Base-by-base conservation (phyloP, 2,329 filamentous ascomycete species). In the Cladosporium sp. region DNA sequence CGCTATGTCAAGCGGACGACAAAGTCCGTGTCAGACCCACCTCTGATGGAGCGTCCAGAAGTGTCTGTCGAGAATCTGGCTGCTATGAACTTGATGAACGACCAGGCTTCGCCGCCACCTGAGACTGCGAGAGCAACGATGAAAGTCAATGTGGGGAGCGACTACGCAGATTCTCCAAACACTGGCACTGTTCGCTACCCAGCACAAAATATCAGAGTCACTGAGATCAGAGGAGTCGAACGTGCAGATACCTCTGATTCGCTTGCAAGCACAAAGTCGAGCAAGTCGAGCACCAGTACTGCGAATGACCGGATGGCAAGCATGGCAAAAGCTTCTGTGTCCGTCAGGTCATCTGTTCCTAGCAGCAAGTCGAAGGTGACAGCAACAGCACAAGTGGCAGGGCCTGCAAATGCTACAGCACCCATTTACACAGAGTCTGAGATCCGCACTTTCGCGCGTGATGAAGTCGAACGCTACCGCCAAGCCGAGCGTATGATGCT, bases 391-490 rank as follows among this genome's bases (percentile, higher is more conserved):
- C 33, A 63, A 46, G 50, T 44, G 35, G 28, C 16, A 18, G 50
- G 18, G 7, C 61, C 61, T 8, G 14, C 16, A 6, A 11, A 16
- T 3, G 16, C 16, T 14, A 18, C 16, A 6, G 11, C 21, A 3
- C 21, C 31, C 21, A 23, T 26, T 1, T 60, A 50, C 50, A 61
- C 68, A 4, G 68, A 72, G 40, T 55, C 61, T 6, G 72, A 75
- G 33, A 72, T 77, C 33, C 70, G 75, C 2, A 69, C 65, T 50
- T 72, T 77, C 46, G 74, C 75, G 35, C 69, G 75, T 31, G 74
- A 78, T 35, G 76, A 78, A 56, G 69, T 78, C 46, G 70, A 71
- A 28, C 70, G 70, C 12, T 78, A 76, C 63, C 71, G 75, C 21
- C 70, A 73, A 61, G 72, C 71, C 7, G 75, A 77, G 67, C 71